phyloP scores from a whole-genome alignment of 257 asterid genomes.

The Nicotiana tomentosiformis region DNA sequence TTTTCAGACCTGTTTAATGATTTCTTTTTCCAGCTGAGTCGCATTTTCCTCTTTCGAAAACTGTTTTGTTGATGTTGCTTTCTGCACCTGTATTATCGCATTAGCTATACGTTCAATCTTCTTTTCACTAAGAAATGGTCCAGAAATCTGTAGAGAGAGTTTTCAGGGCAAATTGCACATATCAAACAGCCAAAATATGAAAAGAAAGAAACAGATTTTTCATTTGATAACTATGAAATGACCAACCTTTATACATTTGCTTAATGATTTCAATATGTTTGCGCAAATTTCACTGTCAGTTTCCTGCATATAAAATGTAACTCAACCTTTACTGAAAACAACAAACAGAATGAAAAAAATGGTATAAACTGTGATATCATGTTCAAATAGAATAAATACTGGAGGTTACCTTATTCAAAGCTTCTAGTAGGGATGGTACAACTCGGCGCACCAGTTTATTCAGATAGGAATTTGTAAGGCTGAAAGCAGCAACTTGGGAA shows the following conservation, averaged over 20 bases:
- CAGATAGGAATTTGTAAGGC: background rate
- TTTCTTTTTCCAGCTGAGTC: background rate
- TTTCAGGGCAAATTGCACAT: too few relatives aligned
- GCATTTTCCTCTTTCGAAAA: background rate
- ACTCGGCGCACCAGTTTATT: background rate
- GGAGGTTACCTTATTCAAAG: background rate
- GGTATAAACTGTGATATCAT: background rate
- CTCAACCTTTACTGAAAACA: background rate
- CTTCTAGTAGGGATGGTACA: background rate
- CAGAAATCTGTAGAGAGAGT: too few relatives aligned
- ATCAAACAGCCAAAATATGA: too few relatives aligned
- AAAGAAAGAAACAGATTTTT: too few relatives aligned
- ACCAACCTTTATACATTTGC: background rate
- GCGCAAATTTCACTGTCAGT: background rate
- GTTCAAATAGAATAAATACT: too few relatives aligned
- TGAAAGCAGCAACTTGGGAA: too few relatives aligned
- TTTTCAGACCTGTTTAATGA: background rate
- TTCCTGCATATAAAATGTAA: background rate
- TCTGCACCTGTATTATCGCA: too few relatives aligned
- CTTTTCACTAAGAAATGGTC: too few relatives aligned
- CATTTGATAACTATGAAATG: background rate
- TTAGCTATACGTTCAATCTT: too few relatives aligned
- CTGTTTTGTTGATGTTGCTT: too few relatives aligned
- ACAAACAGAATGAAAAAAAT: background rate
- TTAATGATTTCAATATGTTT: background rate